Evolutionary conservation across 2,329 filamentous ascomycete species (phyloP), one percentile per base, ranked within the genome.

Genomic region (Xenosphaeropsis pyriputrescens): DNA sequence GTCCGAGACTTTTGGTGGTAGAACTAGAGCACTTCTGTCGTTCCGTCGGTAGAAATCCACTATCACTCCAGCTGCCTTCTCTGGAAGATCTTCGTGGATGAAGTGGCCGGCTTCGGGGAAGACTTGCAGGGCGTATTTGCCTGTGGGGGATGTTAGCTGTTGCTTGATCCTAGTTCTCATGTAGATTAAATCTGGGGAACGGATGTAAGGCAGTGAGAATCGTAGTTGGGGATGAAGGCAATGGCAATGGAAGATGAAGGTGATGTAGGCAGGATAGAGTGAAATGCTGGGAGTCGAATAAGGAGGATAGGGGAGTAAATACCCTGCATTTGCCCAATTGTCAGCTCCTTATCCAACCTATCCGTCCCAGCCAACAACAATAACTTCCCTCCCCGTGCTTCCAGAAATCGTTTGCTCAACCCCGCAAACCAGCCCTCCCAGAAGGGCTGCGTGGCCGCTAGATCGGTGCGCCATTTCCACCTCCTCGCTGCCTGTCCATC

Each of bases 291-390:
- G 3, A 9, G 22, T 5, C 7, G 12, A 11, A 26, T 26, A 11
- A 9, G 22, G 22, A 9, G 8, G 22, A 11, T 5, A 18, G 17
- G 33, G 31, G 15, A 36, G 11, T 19, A 52, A 58, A 48, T 62
- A 82, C 85, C 88, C 65, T 95, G 88, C 88, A 95, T 95, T 60
- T 95, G 88, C 13, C 88, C 88, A 56, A 95, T 94, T 57, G 85
- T 94, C 51, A 95, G 61, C 53, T 93, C 88, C 46, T 84, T 93
- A 55, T 95, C 88, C 40, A 95, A 58, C 35, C 88, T 69, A 60
- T 95, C 89, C 9, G 88, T 94, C 14, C 88, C 88, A 3, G 88
- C 89, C 22, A 95, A 68, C 37, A 95, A 61, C 36, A 95, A 62
- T 43, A 93, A 58, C 57, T 95, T 95, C 7, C 86, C 88, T 18